A percentile compares a stretch with the other conserved stretches of the same genome.
Conservation (phyloP, 768 basidiomycete genomes). For the Cantharellus anzutake region DNA sequence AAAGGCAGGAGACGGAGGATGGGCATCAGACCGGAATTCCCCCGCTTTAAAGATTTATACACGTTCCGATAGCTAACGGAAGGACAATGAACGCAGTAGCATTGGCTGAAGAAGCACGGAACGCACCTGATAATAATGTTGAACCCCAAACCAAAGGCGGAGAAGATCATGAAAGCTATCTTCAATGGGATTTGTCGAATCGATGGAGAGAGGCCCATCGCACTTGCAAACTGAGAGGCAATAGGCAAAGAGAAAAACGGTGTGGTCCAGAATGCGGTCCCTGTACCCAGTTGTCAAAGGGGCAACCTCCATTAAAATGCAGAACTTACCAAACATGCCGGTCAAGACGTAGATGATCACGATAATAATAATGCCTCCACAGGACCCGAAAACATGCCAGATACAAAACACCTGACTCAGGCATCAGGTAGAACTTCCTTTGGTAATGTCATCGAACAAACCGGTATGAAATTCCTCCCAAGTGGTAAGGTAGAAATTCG, state of each 20-base stretch:
- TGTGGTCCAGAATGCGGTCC: neutral
- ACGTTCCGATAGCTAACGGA: conserved; percentile 59
- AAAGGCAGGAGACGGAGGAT: conserved; percentile 62
- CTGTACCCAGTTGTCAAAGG: neutral
- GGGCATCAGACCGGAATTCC: conserved; percentile 27
- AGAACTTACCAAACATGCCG: conserved; percentile 44
- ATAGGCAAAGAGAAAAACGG: conserved; percentile 14
- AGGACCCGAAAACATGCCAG: conserved; percentile 83
- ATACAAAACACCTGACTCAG: conserved; percentile 51
- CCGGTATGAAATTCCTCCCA: conserved; percentile 81
- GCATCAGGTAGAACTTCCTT: neutral
- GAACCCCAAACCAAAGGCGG: conserved; percentile 43
- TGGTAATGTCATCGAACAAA: conserved; percentile 11
- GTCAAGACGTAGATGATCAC: conserved; percentile 55
- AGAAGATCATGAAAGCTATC: conserved; percentile 75
- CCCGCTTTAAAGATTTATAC: neutral
- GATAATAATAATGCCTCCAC: conserved; percentile 87
- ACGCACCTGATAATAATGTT: conserved; percentile 40
- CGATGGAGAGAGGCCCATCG: neutral
- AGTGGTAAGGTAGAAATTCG: conserved; percentile 67
- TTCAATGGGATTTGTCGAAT: conserved; percentile 62
- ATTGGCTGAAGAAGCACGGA: conserved; percentile 17
- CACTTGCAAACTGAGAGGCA: conserved; percentile 7
- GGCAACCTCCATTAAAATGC: neutral
- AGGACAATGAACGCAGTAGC: neutral